Conservation (phyloP, 257 asterid genomes). For the Voacanga thouarsii region DNA sequence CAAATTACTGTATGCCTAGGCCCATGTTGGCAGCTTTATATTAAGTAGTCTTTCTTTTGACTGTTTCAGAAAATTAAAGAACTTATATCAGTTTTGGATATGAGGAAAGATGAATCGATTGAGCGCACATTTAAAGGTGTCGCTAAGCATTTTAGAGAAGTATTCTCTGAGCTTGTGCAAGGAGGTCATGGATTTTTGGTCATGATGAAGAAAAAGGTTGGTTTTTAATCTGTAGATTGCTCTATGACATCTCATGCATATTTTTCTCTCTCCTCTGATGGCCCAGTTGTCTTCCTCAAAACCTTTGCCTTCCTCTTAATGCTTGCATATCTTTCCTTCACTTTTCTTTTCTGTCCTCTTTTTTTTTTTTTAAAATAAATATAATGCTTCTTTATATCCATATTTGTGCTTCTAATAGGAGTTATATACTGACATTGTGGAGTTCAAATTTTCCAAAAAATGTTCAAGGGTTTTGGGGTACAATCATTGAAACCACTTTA, state of each 20-base stretch:
- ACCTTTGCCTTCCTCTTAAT: not conserved
- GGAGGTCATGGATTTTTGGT: slow-evolving; percentile 93
- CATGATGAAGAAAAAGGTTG: slow-evolving; percentile 97
- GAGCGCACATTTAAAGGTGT: slow-evolving; percentile 99
- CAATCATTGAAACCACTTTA: no score
- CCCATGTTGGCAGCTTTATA: slow-evolving; percentile 10
- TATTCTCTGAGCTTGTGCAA: slow-evolving; percentile 95
- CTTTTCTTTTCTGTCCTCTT: no score
- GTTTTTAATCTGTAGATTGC: slow-evolving; percentile 23
- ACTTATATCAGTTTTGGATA: slow-evolving; percentile 85
- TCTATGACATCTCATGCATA: not conserved
- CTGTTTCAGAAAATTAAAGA: slow-evolving; percentile 88
- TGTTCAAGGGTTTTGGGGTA: not conserved
- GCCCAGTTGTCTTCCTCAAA: not conserved
- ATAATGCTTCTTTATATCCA: not conserved
- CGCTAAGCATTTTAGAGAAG: slow-evolving; percentile 95
- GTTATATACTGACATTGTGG: not conserved
- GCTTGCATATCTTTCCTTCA: not conserved
- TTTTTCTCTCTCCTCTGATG: slow-evolving; percentile 9
- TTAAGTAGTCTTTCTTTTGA: slow-evolving; percentile 9
- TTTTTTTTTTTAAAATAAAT: no score
- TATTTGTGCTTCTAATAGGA: not conserved
- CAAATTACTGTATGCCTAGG: slow-evolving; percentile 5
- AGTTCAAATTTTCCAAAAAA: not conserved
- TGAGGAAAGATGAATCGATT: slow-evolving; percentile 98